These are phyloP conservation scores for Chlamydomonas sp. DNA, from an alignment of 139 green algal genomes.

Conservation along the genomic window DNA sequence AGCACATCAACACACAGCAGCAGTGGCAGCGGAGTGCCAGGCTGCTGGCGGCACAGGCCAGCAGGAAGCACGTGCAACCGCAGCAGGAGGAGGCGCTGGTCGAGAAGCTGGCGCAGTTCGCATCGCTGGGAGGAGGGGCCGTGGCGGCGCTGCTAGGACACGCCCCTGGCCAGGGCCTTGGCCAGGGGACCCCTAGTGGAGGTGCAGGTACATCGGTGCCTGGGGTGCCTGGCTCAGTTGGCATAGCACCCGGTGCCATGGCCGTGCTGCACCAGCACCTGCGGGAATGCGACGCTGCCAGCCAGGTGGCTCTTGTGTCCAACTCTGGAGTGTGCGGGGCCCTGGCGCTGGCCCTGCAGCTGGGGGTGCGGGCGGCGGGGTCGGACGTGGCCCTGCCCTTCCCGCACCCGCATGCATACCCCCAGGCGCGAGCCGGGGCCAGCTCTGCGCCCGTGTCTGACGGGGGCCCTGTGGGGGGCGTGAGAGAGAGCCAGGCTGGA, in stretches of 20 bases:
- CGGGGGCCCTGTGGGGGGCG: too few species aligned
- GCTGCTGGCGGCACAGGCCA: background rate
- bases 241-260: background rate
- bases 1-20: background rate
- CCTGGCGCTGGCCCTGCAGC: conserved; percentile 13
- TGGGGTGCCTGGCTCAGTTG: background rate
- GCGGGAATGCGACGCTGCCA: conserved; percentile 2
- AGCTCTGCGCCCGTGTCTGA: too few species aligned
- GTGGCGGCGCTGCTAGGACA: conserved; percentile 8
- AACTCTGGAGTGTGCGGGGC: conserved; percentile 19
- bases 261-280: background rate
- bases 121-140: conserved; percentile 3
- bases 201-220: background rate
- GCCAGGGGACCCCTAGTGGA: background rate
- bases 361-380: background rate
- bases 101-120: background rate
- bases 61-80: background rate
- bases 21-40: background rate
- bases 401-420: background rate
- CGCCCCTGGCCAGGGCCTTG: background rate
- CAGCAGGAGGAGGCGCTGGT: background rate
- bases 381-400: background rate
- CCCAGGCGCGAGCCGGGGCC: too few species aligned
- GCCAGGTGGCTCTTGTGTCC: background rate
- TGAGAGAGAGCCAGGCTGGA: too few species aligned